Evolutionary conservation across 208 protist species (phyloP), one percentile per base, ranked within the genome.

Genomic region (Leishmania tarentolae): DNA sequence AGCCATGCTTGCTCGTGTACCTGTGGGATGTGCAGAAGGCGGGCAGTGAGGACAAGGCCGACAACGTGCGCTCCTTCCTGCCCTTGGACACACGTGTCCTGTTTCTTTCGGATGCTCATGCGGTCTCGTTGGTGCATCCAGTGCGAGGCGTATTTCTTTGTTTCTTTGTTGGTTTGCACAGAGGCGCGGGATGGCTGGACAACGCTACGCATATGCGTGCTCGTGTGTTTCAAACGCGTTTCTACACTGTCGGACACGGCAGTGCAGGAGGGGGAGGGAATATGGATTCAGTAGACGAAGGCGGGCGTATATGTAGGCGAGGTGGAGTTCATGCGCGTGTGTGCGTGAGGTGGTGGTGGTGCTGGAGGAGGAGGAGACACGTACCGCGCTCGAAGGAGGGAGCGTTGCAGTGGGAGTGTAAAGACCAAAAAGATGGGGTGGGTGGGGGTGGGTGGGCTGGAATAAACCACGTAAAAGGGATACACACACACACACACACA

Each of bases 401-500:
- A 7, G 8, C 57, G 28, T 4, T 31, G 57, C 15, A 28, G 28
- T 31, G 28, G 57, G 28, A 6, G 57, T 0, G 24, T 28, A 4
- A 31, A 21, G 5, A 53, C 8, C 7, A 11, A 63, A 11, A n/a
- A n/a, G n/a, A n/a, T n/a, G n/a, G n/a, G n/a, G n/a, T n/a, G n/a
- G n/a, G n/a, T n/a, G n/a, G n/a, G n/a, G n/a, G n/a, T n/a, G n/a
- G n/a, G n/a, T n/a, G n/a, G n/a, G n/a, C n/a, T n/a, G n/a, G n/a
- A n/a, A n/a, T n/a, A n/a, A n/a, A n/a, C n/a, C n/a, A n/a, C n/a
- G n/a, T n/a, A n/a, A n/a, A n/a, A n/a, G n/a, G n/a, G n/a, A n/a
- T n/a, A n/a, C n/a, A n/a, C n/a, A 35, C 63, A 69, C 63, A 35
- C 42, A 37, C 35, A 44, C 69, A 74, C 69, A 46, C 75, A 42